These are phyloP conservation scores for Giardia muris DNA, from an alignment of 208 protist species.

Conservation along the genomic window DNA sequence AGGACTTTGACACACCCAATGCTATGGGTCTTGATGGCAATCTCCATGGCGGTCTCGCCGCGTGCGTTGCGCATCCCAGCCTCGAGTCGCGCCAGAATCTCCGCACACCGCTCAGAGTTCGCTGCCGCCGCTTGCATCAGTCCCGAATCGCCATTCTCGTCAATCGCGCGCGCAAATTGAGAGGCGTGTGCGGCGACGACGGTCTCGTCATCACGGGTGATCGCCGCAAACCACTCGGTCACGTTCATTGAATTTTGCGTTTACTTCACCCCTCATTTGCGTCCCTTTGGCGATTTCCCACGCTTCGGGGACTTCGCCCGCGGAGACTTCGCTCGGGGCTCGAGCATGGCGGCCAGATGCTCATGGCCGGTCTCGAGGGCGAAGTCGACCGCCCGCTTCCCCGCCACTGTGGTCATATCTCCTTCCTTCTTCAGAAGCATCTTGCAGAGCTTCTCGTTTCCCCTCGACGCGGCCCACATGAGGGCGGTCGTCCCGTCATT, in stretches of 20 bases:
- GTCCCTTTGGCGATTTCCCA: neutral
- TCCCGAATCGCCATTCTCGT: neutral
- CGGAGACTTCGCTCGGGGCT: neutral
- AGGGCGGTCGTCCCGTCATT: neutral
- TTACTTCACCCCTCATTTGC: neutral
- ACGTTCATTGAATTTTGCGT: neutral
- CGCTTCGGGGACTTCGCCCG: neutral
- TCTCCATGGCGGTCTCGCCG: neutral
- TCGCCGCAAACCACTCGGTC: neutral
- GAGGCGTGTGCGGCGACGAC: neutral
- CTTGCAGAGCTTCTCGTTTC: neutral
- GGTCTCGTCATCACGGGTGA: neutral
- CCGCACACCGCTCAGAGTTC: neutral
- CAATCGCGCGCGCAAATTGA: neutral
- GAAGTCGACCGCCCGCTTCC: neutral
- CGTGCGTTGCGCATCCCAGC: neutral
- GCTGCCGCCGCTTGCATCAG: neutral
- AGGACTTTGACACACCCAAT: neutral
- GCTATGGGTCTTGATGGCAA: neutral
- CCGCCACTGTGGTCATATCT: neutral
- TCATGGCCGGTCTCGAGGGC: neutral
- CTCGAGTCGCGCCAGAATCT: neutral
- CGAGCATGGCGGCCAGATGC: neutral
- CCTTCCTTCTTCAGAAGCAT: neutral
- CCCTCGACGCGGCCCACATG: neutral